phyloP scores from a whole-genome alignment of 2,329 filamentous ascomycete genomes.

The Aspergillus novoparasiticus region DNA sequence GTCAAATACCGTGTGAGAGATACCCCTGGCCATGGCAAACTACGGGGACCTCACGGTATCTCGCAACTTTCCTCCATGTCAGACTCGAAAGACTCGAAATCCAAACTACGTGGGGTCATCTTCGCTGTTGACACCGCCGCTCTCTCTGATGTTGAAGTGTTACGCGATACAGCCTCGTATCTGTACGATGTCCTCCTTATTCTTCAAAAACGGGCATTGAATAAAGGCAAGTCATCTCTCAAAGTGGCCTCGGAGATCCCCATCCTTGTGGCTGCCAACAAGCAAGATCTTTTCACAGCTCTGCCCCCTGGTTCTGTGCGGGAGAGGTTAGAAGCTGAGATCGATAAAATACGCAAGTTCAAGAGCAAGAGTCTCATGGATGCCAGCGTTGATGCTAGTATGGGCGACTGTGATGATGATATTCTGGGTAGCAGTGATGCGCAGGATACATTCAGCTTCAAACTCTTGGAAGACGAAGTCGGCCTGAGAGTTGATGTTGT shows the following conservation, averaged over 20 bases:
- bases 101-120: constrained; percentile 68
- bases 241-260: constrained; percentile 65
- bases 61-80: constrained; percentile 40
- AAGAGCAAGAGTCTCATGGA: constrained; percentile 80
- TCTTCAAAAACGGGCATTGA: constrained; percentile 72
- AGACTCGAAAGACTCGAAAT: constrained; percentile 36
- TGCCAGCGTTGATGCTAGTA: constrained; percentile 66
- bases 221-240: constrained; percentile 52
- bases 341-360: constrained; percentile 74
- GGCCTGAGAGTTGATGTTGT: constrained; percentile 76
- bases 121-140: constrained; percentile 87
- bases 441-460: constrained; percentile 75
- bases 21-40: constrained; percentile 93
- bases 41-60: constrained; percentile 65
- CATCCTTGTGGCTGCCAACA: constrained; percentile 88
- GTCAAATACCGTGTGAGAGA: constrained; percentile 56
- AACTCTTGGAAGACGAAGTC: constrained; percentile 75
- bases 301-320: constrained; percentile 77
- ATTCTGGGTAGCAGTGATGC: constrained; percentile 83
- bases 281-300: constrained; percentile 92
- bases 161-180: constrained; percentile 77
- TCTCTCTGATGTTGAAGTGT: constrained; percentile 49
- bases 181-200: constrained; percentile 85
- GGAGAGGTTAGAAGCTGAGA: constrained; percentile 74
- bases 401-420: constrained; percentile 70